Evolutionary conservation across 257 asterid species (phyloP), one percentile per base, ranked within the genome.

Genomic region (Salvia hispanica): DNA sequence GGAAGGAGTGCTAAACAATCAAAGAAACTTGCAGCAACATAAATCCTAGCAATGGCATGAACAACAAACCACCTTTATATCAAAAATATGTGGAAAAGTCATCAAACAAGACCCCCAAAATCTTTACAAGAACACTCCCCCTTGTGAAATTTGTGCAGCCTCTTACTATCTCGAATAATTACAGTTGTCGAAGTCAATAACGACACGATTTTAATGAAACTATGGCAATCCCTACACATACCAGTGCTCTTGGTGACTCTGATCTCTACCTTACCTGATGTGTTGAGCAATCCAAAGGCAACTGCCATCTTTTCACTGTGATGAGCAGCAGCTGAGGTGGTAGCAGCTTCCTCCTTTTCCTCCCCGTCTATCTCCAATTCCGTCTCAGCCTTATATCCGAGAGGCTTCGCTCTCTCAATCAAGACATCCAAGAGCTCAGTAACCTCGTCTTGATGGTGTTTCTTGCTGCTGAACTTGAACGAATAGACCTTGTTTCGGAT

Each of bases 51-150:
- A 25, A 25, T 25, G 2, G 31, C 31, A 25, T 25, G 31, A 25
- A 25, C 31, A 25, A 25, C 31, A 25, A 25, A 25, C 31, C 31
- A 25, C 31, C 25, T 25, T 25, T 25, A 25, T 25, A 25, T 25
- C 31, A 25, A 25, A 25, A 25, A 40, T 65, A 33, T 15, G 58
- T 68, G 14, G 25, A 69, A 7, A 46, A 66, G 40, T 70, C 66
- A 60, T 81, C 79, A 88, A 66, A 77, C 78, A 36, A 87, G 85
- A 78, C 83, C 67, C 31, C 86, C 84, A 78, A 86, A 88, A 83
- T 88, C 97, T 58, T 95, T 93, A 83, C 97, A 93, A 3, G 96
- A 86, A 70, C 98, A 93, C 12, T 76, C 28, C 42, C 97, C 97
- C 61, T 77, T 51, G 36, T 46, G 78, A 84, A 93, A 90, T 72